Conservation (phyloP, 495 filamentous ascomycete genomes). For the Hypoxylon rickii region DNA sequence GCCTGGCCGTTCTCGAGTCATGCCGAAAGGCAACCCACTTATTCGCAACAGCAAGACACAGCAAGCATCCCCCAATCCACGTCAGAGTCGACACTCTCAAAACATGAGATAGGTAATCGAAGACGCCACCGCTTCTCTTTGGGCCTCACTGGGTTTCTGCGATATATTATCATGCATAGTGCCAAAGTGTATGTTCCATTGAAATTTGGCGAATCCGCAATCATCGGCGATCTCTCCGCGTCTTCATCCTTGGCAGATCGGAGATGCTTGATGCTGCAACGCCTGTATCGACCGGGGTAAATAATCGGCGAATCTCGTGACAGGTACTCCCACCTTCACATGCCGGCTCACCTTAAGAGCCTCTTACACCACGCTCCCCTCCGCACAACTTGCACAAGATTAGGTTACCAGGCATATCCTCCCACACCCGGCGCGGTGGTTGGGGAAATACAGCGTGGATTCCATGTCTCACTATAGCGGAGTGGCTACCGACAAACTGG, state of each 20-base stretch:
- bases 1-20: conserved; percentile 12
- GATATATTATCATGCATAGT: conserved; percentile 29
- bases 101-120: conserved; percentile 1
- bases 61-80: conserved; percentile 4
- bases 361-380: conserved; percentile 19
- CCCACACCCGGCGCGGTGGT: conserved; percentile 1
- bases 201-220: conserved; percentile 23
- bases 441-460: conserved; percentile 6
- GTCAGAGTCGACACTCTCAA: no score
- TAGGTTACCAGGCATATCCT: conserved; percentile 16
- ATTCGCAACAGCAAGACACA: conserved; percentile 8
- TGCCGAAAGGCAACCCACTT: conserved; percentile 11
- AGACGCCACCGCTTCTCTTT: conserved; percentile 7
- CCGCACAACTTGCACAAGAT: not conserved
- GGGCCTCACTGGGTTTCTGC: conserved; percentile 11
- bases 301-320: conserved; percentile 27
- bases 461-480: conserved; percentile 6
- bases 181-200: conserved; percentile 19
- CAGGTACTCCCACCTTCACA: conserved; percentile 20
- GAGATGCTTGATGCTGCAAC: conserved; percentile 25
- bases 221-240: conserved; percentile 34
- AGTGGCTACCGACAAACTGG: conserved; percentile 7
- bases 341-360: conserved; percentile 34
- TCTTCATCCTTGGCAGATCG: conserved; percentile 15
- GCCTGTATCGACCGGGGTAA: conserved; percentile 22